These are phyloP conservation scores for Phytopythium kandeliae DNA, from an alignment of 352 stramenopile genomes.

Conservation along the genomic window DNA sequence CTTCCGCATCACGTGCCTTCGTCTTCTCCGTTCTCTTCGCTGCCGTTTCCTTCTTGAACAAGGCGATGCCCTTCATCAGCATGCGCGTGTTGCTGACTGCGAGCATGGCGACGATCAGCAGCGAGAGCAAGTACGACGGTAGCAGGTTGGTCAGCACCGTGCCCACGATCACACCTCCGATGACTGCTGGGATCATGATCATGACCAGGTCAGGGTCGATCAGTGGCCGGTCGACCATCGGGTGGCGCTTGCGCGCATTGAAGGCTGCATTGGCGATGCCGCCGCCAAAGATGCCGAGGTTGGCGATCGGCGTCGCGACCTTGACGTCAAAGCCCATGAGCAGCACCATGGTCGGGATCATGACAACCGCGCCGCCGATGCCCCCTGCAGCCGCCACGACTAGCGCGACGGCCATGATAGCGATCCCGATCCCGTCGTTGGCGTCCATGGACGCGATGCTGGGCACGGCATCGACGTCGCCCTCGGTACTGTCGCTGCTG, in stretches of 20 bases:
- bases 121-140: conserved; percentile 50
- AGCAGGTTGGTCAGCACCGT: conserved; percentile 54
- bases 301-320: conserved; percentile 48
- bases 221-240: conserved; percentile 44
- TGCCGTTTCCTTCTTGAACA: conserved; percentile 29
- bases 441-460: conserved; percentile 34
- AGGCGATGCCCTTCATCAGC: conserved; percentile 16
- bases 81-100: conserved; percentile 21
- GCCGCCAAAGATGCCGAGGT: conserved; percentile 60
- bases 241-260: conserved; percentile 58
- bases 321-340: conserved; percentile 71
- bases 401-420: conserved; percentile 43
- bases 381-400: conserved; percentile 40
- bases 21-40: conserved; percentile 21
- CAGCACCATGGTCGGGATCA: conserved; percentile 52
- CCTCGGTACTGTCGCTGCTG: conserved; percentile 8
- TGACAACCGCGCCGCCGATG: conserved; percentile 42
- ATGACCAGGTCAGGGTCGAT: conserved; percentile 51
- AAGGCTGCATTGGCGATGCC: conserved; percentile 57
- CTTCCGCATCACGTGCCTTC: conserved; percentile 5
- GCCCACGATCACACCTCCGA: conserved; percentile 46
- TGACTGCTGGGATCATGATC: conserved; percentile 60
- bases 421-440: conserved; percentile 36
- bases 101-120: conserved; percentile 50
- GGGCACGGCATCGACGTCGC: conserved; percentile 11